Base-by-base conservation (phyloP, 2,329 filamentous ascomycete genomes). In the Cladophialophora yegresii region DNA sequence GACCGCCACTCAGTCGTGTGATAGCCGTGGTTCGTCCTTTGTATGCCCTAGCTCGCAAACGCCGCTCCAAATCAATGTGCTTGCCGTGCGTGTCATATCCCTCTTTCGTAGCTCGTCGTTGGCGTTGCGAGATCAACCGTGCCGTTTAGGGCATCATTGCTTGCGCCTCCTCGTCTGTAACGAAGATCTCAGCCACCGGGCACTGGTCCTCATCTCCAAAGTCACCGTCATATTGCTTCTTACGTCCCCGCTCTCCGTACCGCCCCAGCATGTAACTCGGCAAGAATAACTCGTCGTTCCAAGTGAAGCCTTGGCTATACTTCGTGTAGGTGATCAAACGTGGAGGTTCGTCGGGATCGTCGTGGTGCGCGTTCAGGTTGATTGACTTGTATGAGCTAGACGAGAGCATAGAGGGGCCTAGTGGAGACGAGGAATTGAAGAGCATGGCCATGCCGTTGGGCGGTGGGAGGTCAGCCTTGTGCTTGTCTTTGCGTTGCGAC, bases 201-300 rank as follows among this genome's bases (percentile, higher is more conserved):
- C 70, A 71, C 12, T 69, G 62, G 16, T 72, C 70, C 28, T 71
- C 68, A 32, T 72, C 68, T 20, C 69, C 71, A 54, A 70, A 68
- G 51, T 69, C 70, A 12, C 64, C 69, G 51, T 71, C 70, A 54
- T 69, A 71, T 55, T 67, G 67, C 60, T 69, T 69, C 59, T 70
- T 68, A 12, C 70, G 60, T 40, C 69, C 65, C 22, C 67, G 55
- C 22, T 64, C 63, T 13, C 69, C 63, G 54, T 71, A 72, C 3
- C 70, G 65, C 23, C 70, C 69, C 13, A 72, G 57, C 62, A 71
- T 58, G 55, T 72, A 72, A 51, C 69, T 70, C 10, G 70, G 70
- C 49, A 71, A 61, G 54, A 72, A 72, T n/a, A 72, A 43, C 58
- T 72, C 71, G 43, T 72, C 71, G 33, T 72, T 72, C 71, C 71